Evolutionary conservation across 108 stramenopile genomes (phyloP), one percentile per base, ranked within the genome.

Genomic region (Poteriospumella lacustris): DNA sequence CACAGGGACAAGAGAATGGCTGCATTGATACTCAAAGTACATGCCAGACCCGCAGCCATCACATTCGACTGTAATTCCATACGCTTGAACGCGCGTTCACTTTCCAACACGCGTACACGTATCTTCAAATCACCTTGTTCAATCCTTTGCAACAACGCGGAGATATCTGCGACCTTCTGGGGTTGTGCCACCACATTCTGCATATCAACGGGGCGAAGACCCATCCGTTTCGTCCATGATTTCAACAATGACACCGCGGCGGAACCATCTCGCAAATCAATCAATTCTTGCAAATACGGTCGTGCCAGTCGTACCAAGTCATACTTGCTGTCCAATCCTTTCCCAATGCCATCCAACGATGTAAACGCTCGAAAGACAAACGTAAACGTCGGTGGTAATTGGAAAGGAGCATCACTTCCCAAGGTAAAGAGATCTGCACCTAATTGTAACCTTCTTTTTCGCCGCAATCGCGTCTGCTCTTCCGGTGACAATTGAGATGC

Each of bases 361-460:
- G 94, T 94, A 82, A 95, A 94, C 0, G 96, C 93, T 1, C 96
- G 86, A 84, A 97, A 97, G 76, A 97, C 93, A 76, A 97, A 97
- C 0, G 96, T 97, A 78, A 97, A 97, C 9, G 94, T 94, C 62
- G 92, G 91, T 15, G 96, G 96, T 76, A 97, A 97, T 29, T 94
- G 85, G 80, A 97, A 94, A 0, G 92, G 83, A 39, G 83, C 78
- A 1, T 83, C 83, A 9, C 59, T 81, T 34, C 62, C 41, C 1
- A 83, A 79, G 5, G 83, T 77, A 39, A 85, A 82, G 1, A 85
- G 80, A 36, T 85, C 84, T 31, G 80, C 70, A 3, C 84, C 84
- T 1, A 85, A 76, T 76, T 84, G 72, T 1, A 80, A 9, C 31
- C 60, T 64, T 64, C 60, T 3, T 64, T 64, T 26, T 64, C 60